Base-by-base conservation (phyloP, 768 basidiomycete genomes). In the Boletus subcaerulescens region DNA sequence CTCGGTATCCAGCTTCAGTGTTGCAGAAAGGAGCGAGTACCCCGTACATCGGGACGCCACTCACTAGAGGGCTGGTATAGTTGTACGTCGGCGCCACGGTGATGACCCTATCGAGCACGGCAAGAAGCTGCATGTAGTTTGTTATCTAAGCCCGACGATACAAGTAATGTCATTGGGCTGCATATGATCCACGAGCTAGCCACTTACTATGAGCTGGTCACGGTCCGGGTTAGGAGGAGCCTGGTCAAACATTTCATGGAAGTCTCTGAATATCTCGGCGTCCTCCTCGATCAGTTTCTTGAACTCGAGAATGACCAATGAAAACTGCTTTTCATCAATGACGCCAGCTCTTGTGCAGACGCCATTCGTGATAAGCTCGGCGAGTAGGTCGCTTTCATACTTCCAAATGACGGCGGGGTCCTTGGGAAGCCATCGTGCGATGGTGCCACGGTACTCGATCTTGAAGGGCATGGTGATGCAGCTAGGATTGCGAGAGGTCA, bases 171-270 rank as follows among this genome's bases (percentile, higher is more conserved):
- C 20, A 33, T 36, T 12, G 13, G 2, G 1, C 4, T 22, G 36
- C 26, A 36, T n/a, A 17, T 17, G 2, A 14, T 4, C 20, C 22
- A 10, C 22, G 7, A 47, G n/a, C 8, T 8, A 39, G 10, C 5
- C 18, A 48, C 65, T 55, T 38, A 65, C 60, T 33, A 20, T 32
- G 35, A 29, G 41, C 17, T 55, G 43, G 2, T 36, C 14, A 5
- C 7, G 1, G 17, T 45, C 22, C 1, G 26, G 15, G 29, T 46
- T 45, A 13, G 43, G 49, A 24, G 29, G 22, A 13, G 59, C 58
- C 22, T 66, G 51, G 0, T 60, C 40, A 24, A 68, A 70, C 63
- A 68, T 65, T 32, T 61, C 53, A n/a, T 67, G 50, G 38, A 68
- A 67, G 24, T 52, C 58, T 43, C 55, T 65, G 57, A 43, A 65